Evolutionary conservation across 2,329 filamentous ascomycete genomes (phyloP), one percentile per base, ranked within the genome.

Genomic region (Dryadomyces quercus-mongolicae): DNA sequence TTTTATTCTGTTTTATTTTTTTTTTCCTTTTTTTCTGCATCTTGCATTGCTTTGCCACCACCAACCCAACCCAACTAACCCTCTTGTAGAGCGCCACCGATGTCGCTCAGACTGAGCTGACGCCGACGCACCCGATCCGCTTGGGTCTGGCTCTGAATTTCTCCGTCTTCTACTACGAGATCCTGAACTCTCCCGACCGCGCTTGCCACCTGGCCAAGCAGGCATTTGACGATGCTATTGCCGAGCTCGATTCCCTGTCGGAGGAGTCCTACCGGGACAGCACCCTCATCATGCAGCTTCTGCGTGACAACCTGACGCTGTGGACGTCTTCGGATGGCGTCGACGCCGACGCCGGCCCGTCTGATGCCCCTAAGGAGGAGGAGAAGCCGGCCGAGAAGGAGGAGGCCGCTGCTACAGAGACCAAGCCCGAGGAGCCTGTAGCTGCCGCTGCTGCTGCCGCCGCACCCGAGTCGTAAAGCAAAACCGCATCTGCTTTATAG

Each of bases 231-330:
- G 92, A 97, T 74, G 92, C 92, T 63, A 96, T 96, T 81, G 91
- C 67, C 90, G 90, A 96, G 80, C 88, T 96, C 63, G 91, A 96
- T 73, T 95, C 91, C 63, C 79, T 96, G 64, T 94, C 88, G 71
- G 91, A 96, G 82, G 91, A 96, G 81, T 94, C 88, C 82, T 96
- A 96, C 87, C 95, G 95, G 84, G 91, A 96, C 78, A 95, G 89
- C 49, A 96, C 91, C 60, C 84, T 96, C 66, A 96, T 96, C 76
- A 96, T 96, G 91, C 91, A 96, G 80, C 86, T 96, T 60, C 85
- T 96, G 70, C 87, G 91, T 70, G 91, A 96, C 78, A 96, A 96
- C 82, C 71, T 96, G 71, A 96, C 91, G 62, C 86, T 96, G 72
- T 96, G 91, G 91, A 96, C 91, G 64, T 96, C 91, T 63, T 94